A percentile compares a stretch with the other conserved stretches of the same genome.
Conservation (phyloP, 2,329 filamentous ascomycete genomes). For the Mariannaea sp. region DNA sequence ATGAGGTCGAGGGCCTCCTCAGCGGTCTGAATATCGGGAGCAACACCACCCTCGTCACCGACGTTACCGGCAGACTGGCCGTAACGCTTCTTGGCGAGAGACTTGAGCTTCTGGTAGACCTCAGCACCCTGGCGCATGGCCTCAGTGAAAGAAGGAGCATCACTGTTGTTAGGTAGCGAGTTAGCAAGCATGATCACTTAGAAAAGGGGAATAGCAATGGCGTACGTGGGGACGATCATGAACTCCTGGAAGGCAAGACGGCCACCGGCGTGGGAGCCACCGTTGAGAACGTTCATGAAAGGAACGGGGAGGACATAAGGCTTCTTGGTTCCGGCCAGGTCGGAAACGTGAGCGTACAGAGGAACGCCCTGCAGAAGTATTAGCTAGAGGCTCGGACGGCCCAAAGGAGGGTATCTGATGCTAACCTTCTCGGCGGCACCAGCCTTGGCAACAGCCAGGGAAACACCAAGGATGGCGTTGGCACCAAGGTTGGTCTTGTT, state of each 20-base stretch:
- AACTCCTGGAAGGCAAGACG: slow-evolving; percentile 95
- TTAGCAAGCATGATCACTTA: slow-evolving; percentile 12
- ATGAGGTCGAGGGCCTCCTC: slow-evolving; percentile 98
- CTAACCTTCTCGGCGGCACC: slow-evolving; percentile 82
- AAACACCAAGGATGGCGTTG: slow-evolving; percentile 87
- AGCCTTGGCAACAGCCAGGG: slow-evolving; percentile 83
- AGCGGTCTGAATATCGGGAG: slow-evolving; percentile 95
- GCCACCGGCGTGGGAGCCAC: slow-evolving; percentile 92
- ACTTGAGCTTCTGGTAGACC: slow-evolving; percentile 98
- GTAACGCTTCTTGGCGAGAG: slow-evolving; percentile 98
- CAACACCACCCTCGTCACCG: slow-evolving; percentile 99
- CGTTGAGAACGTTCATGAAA: slow-evolving; percentile 94
- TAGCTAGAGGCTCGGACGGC: slow-evolving; percentile 16
- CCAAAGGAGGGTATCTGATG: slow-evolving; percentile 1
- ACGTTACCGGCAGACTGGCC: slow-evolving; percentile 98
- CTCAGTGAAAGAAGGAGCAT: slow-evolving; percentile 90
- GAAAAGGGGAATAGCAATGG: slow-evolving; percentile 22
- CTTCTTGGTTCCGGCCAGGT: slow-evolving; percentile 89
- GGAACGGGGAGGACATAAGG: slow-evolving; percentile 87
- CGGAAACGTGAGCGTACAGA: slow-evolving; percentile 85
- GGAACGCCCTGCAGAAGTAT: slow-evolving; percentile 65
- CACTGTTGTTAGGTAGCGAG: slow-evolving; percentile 50
- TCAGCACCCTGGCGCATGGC: slow-evolving; percentile 95
- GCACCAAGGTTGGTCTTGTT: slow-evolving; percentile 90
- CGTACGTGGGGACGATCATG: slow-evolving; percentile 87